These are phyloP conservation scores for Apophysomyces variabilis DNA, from an alignment of 371 early-diverging fungal species.

Conservation along the genomic window DNA sequence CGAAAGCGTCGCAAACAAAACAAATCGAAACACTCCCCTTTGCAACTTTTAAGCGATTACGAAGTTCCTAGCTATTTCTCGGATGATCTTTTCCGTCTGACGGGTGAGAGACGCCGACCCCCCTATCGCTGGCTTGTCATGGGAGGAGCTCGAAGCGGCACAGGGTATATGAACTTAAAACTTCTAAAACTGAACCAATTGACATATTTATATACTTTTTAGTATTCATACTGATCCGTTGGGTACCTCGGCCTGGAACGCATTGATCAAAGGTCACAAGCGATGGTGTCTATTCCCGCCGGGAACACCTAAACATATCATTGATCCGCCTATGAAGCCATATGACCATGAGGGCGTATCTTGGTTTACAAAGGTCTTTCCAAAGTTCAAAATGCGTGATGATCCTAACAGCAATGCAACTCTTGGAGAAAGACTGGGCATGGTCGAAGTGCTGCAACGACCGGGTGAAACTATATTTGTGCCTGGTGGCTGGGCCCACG, in stretches of 20 bases:
- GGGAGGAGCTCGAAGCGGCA: constrained; percentile 69
- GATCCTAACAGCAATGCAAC: constrained; percentile 34
- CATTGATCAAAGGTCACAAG: constrained; percentile 66
- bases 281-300: constrained; percentile 81
- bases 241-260: constrained; percentile 75
- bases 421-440: constrained; percentile 64
- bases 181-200: neutral
- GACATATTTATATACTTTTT: neutral
- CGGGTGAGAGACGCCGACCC: constrained; percentile 65
- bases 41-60: constrained; percentile 67
- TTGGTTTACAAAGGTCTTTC: constrained; percentile 81
- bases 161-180: constrained; percentile 47
- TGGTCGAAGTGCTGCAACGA: constrained; percentile 76
- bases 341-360: constrained; percentile 79
- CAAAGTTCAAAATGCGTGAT: constrained; percentile 45
- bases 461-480: constrained; percentile 88
- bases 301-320: constrained; percentile 51
- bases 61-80: constrained; percentile 73
- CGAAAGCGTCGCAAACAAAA: constrained; percentile 19
- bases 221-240: constrained; percentile 70
- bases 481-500: constrained; percentile 86
- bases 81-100: constrained; percentile 75
- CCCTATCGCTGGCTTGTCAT: constrained; percentile 73
- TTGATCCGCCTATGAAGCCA: constrained; percentile 65
- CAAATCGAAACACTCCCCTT: constrained; percentile 14